Base-by-base conservation (phyloP, 2,329 filamentous ascomycete genomes). In the Simplicillium sp. region DNA sequence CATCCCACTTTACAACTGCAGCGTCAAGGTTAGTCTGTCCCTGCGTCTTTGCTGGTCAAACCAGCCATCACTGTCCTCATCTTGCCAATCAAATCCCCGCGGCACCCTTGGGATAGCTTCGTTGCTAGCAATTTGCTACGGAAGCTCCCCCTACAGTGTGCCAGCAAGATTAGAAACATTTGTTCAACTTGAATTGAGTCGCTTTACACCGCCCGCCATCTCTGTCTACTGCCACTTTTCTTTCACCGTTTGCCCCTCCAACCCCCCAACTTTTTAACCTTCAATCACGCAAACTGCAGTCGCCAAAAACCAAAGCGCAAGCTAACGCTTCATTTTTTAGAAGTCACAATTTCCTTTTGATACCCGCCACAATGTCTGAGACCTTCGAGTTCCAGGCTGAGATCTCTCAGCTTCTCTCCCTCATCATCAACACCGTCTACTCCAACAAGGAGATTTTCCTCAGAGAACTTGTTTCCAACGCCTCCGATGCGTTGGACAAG, bases 371-470 rank as follows among this genome's bases (percentile, higher is more conserved):
- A 66, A 95, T 94, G 87, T 71, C 87, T 69, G 89, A 97, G 77
- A 96, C 89, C 56, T 98, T 98, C 75, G 90, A 97, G 84, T 98
- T 97, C 78, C 92, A 98, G 84, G 92, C 92, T 84, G 92, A 98
- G 86, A 98, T 98, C 67, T 97, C 90, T 85, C 92, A 98, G 87
- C 87, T 98, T 54, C 85, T 98, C 65, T 88, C 84, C 56, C 86
- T 98, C 67, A 98, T 98, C 73, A 98, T 98, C 81, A 98, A 98
- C 86, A 97, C 92, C 54, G 92, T 98, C 75, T 98, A 97, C 80
- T 96, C 89, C 58, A 98, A 98, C 84, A 98, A 98, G 80, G 92
- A 97, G 75, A 97, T 98, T 66, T 98, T 98, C 83, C 75, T 98
- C 60, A 78, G 92, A 84, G 92, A 98, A 75, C 66, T 98, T 58